These are phyloP conservation scores for Fusarium luffae DNA, from an alignment of 2,329 filamentous ascomycete genomes.

Conservation along the genomic window DNA sequence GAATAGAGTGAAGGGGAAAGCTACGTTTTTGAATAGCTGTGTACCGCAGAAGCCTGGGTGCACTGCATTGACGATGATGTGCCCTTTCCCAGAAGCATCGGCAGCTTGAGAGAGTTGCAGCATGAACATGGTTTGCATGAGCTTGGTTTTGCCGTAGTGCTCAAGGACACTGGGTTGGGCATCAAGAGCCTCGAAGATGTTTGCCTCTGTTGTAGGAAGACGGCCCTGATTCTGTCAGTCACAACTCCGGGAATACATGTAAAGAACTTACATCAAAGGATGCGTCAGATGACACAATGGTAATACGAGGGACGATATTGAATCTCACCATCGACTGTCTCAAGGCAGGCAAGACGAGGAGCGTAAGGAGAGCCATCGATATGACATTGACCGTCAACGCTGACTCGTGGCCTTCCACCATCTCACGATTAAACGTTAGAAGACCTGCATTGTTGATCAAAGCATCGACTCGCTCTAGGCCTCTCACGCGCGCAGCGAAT, in stretches of 20 bases:
- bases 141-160: conserved; percentile 49
- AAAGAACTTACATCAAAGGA: conserved; percentile 28
- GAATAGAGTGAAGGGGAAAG: conserved; percentile 45
- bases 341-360: conserved; percentile 57
- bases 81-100: conserved; percentile 46
- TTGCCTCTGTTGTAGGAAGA: conserved; percentile 49
- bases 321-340: conserved; percentile 49
- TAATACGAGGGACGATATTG: conserved; percentile 51
- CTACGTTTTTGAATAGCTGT: conserved; percentile 51
- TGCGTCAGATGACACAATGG: conserved; percentile 54
- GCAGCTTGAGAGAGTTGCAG: conserved; percentile 50
- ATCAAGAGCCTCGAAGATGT: conserved; percentile 51
- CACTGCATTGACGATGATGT: conserved; percentile 53
- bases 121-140: conserved; percentile 47
- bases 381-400: conserved; percentile 61
- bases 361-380: conserved; percentile 57
- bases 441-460: conserved; percentile 56
- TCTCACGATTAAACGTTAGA: conserved; percentile 22
- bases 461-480: conserved; percentile 55
- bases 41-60: conserved; percentile 57
- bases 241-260: too few species aligned
- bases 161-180: conserved; percentile 30
- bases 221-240: conserved; percentile 38
- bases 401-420: conserved; percentile 55
- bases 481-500: conserved; percentile 50